Base-by-base conservation (phyloP, 805 yeast genomes). In the Yamadazyma philogaea region DNA sequence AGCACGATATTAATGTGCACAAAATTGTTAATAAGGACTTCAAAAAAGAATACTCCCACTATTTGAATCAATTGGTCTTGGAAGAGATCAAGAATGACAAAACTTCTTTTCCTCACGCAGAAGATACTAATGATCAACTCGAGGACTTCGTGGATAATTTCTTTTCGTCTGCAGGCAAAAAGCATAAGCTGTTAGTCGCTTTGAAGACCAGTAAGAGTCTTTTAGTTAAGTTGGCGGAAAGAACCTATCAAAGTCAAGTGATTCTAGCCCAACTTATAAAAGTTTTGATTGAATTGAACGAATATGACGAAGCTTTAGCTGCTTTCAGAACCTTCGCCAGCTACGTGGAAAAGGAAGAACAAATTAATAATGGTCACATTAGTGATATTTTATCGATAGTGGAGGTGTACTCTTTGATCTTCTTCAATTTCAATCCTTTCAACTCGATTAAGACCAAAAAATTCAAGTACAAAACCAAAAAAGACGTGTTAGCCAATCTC, bases 301-400 rank as follows among this genome's bases (percentile, higher is more conserved):
- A 70, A 44, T 64, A 57, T 45, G 75, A 70, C 43, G 75, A 70
- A 46, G 75, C 75, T 0, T 54, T 64, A 39, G 71, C 71, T 7
- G 73, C 73, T 0, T 62, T 69, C 43, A 62, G 61, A 26, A 68
- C 74, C 0, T 70, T 60, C 45, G 49, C 56, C 6, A 47, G 53
- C 16, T 70, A 70, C 47, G 44, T 63, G 7, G 58, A 60, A 14
- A 63, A 59, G 31, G 70, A 66, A 12, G 56, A 58, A 46, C 56
- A 59, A 26, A 69, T 63, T 30, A 49, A 57, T 32, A 55, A 55
- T 7, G 67, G 68, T 4, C 20, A 43, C 12, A 53, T 64, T 21
- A 49, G 54, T 16, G 67, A 70, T 40, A 50, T 70, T 16, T 48
- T 70, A 22, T 46, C 63, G 5, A 55, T 67, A 19, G 53, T 70